Percentiles rank a stretch among this genome's conserved stretches.
Conservation (phyloP, 2,329 filamentous ascomycete genomes). For the Tolypocladium tundrense region DNA sequence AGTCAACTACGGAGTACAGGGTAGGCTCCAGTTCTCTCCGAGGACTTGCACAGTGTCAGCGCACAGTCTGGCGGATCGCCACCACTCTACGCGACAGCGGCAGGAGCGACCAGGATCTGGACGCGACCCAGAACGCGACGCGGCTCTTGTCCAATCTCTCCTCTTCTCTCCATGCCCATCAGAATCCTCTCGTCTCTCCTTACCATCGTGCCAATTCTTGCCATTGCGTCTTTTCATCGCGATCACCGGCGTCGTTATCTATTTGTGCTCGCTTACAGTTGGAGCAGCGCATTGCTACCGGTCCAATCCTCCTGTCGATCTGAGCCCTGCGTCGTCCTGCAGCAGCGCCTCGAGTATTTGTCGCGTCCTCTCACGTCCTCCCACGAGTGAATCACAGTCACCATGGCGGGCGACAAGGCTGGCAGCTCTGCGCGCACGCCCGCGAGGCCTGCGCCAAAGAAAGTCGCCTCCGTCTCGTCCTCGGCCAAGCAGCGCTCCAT, state of each 20-base stretch:
- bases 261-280: background rate
- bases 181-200: background rate
- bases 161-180: background rate
- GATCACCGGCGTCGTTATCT: background rate
- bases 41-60: background rate
- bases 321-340: background rate
- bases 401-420: slow-evolving; percentile 19
- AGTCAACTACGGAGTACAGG: background rate
- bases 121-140: slow-evolving; percentile 1
- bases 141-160: background rate
- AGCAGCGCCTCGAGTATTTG: background rate
- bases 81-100: background rate
- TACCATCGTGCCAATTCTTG: background rate
- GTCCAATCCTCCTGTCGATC: background rate
- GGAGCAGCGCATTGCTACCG: background rate
- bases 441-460: slow-evolving; percentile 18
- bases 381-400: slow-evolving; percentile 3
- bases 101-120: background rate
- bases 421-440: slow-evolving; percentile 20
- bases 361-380: background rate
- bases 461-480: slow-evolving; percentile 15
- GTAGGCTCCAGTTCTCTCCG: background rate
- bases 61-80: background rate
- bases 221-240: background rate
- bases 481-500: slow-evolving; percentile 31